Evolutionary conservation across 2,329 filamentous ascomycete genomes (phyloP).

Genomic region (Neodidymelliopsis sp.): DNA sequence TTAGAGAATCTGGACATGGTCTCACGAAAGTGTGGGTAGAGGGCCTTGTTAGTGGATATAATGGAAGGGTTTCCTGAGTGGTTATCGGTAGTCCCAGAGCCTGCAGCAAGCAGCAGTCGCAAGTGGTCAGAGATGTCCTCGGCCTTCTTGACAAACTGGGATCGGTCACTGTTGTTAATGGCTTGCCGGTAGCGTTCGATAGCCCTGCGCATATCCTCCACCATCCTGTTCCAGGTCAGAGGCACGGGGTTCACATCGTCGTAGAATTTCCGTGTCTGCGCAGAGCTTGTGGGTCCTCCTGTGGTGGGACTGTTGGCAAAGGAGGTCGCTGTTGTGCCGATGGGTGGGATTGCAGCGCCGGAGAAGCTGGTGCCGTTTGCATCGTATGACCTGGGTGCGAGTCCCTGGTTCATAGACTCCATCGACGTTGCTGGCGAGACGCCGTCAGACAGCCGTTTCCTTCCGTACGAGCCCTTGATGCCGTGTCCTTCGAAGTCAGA

Average conservation of each 20-base stretch:
- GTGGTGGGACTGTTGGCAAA: conserved; percentile 59
- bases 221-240: conserved; percentile 86
- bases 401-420: conserved; percentile 82
- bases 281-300: conserved; percentile 53
- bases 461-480: conserved; percentile 71
- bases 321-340: conserved; percentile 62
- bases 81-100: conserved; percentile 96
- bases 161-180: conserved; percentile 81
- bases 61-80: conserved; percentile 99
- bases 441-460: conserved; percentile 71
- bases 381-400: conserved; percentile 63
- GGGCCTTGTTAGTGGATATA: conserved; percentile 95
- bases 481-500: conserved; percentile 81
- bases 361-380: conserved; percentile 55
- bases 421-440: conserved; percentile 88
- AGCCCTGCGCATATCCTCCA: conserved; percentile 90
- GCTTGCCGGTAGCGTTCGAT: conserved; percentile 90
- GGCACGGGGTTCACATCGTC: conserved; percentile 83
- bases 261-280: conserved; percentile 83
- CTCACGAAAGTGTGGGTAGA: conserved; percentile 96
- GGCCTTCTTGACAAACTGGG: conserved; percentile 91
- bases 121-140: conserved; percentile 98
- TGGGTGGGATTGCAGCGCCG: conserved; percentile 54
- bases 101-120: conserved; percentile 89
- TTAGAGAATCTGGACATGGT: conserved; percentile 99